Evolutionary conservation across 257 asterid genomes (phyloP), one percentile per base, ranked within the genome.

Genomic region (Nemophila menziesii): DNA sequence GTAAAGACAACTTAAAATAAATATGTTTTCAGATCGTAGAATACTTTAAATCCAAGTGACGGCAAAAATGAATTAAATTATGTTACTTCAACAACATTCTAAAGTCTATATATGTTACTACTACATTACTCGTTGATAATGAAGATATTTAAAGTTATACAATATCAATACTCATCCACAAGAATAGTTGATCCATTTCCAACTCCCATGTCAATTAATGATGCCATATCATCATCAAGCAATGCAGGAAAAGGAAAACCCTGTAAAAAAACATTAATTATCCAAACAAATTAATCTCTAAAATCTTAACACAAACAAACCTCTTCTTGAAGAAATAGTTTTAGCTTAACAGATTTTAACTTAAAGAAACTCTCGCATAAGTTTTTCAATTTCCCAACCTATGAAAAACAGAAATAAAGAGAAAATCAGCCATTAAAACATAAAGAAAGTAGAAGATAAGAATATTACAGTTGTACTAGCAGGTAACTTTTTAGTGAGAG

Each of bases 371-470:
- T 90, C 69, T 55, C 76, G 20, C 96, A 85, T 16, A 90, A 63
- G 64, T 72, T 80, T 80, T 84, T 84, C 76, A 89, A 78, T 74
- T 89, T 89, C 62, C 94, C 96, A 14, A 89, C 84, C 98, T 89
- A 49, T 5, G 39, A 20, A 24, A 40, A 18, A 49, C 29, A 38
- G 48, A 20, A 51, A 40, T 20, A 39, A 29, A 9, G 11, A n/a
- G n/a, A n/a, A n/a, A n/a, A n/a, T n/a, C n/a, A n/a, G n/a, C n/a
- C n/a, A n/a, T n/a, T n/a, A n/a, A 20, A 39, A n/a, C 54, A 20
- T 26, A 21, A 51, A 46, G 33, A 37, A 19, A 20, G 26, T 20
- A 55, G 47, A 54, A 23, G 38, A 10, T 11, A 46, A 46, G 56
- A 26, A 14, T 17, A 13, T 68, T 56, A 90, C 96, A 59, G 93